phyloP scores from a whole-genome alignment of 73 alveolate genomes.

The Halteria grandinella region DNA sequence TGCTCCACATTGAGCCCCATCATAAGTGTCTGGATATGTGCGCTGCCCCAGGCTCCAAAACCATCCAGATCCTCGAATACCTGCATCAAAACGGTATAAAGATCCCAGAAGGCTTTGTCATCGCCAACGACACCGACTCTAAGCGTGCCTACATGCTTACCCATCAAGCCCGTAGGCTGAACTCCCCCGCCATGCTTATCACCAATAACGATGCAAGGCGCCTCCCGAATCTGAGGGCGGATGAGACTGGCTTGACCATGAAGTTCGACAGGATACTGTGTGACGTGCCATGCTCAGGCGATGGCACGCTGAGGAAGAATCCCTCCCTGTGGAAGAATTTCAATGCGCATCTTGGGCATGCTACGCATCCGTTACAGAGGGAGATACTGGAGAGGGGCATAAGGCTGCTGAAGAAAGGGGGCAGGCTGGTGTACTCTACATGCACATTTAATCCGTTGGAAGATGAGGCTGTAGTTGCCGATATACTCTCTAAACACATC shows the following conservation, averaged over 20 bases:
- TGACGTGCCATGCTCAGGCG: conserved; percentile 97
- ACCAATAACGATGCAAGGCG: conserved; percentile 87
- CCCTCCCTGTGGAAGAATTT: conserved; percentile 82
- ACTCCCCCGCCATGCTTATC: conserved; percentile 71
- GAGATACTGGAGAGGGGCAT: conserved; percentile 85
- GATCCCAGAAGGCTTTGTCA: conserved; percentile 88
- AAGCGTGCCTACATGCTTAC: conserved; percentile 92
- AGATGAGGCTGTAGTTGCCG: conserved; percentile 89
- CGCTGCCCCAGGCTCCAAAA: conserved; percentile 95
- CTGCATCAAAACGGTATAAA: conserved; percentile 72
- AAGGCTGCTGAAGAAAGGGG: conserved; percentile 79
- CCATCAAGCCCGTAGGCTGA: conserved; percentile 79
- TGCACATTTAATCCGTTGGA: conserved; percentile 93
- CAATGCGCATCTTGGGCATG: conserved; percentile 84
- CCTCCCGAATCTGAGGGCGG: conserved; percentile 71
- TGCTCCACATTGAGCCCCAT: conserved; percentile 81
- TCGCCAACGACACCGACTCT: conserved; percentile 90
- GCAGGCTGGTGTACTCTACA: conserved; percentile 85
- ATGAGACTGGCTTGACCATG: conserved; percentile 63
- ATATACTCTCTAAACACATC: conserved; percentile 68
- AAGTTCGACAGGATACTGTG: conserved; percentile 83
- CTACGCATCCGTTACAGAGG: conserved; percentile 73
- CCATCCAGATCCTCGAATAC: conserved; percentile 84
- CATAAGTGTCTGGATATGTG: conserved; percentile 89
- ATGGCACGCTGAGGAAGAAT: conserved; percentile 92